Conservation (phyloP, 1,284 basidiomycete genomes). For the Cutaneotrichosporon sp. region DNA sequence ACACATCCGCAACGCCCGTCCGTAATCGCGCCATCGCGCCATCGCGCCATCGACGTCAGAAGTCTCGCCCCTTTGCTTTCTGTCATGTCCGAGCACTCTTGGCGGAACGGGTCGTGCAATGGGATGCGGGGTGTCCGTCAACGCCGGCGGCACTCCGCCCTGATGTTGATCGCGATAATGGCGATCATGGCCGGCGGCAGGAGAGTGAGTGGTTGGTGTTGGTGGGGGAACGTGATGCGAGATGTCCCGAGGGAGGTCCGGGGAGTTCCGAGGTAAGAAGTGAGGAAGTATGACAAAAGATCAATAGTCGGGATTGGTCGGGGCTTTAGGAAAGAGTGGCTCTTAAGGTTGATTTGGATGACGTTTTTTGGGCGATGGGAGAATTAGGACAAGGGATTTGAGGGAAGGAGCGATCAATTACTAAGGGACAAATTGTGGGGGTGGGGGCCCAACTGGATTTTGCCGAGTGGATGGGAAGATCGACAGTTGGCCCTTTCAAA, state of each 20-base stretch:
- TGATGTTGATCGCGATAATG: neutral
- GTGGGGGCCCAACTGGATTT: neutral
- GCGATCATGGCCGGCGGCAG: neutral
- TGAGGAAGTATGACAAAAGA: neutral
- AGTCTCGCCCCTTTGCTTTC: neutral
- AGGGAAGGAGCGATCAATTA: neutral
- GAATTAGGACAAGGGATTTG: neutral
- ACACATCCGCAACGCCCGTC: too few species aligned
- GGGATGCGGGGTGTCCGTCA: neutral
- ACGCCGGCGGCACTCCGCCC: neutral
- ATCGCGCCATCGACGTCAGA: neutral
- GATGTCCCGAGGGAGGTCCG: neutral
- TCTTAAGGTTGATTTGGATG: neutral
- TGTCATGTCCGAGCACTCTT: neutral
- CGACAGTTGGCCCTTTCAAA: neutral
- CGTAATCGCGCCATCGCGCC: too few species aligned
- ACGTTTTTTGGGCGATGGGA: neutral
- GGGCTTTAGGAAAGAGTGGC: neutral
- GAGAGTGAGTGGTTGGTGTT: neutral
- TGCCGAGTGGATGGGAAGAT: neutral
- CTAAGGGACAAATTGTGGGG: neutral
- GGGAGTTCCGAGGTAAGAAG: neutral
- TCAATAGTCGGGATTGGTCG: conserved; percentile 11
- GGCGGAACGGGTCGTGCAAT: neutral
- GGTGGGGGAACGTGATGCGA: neutral